Base-by-base conservation (phyloP, 2,329 filamentous ascomycete genomes). In the Cyphellophora europaea region DNA sequence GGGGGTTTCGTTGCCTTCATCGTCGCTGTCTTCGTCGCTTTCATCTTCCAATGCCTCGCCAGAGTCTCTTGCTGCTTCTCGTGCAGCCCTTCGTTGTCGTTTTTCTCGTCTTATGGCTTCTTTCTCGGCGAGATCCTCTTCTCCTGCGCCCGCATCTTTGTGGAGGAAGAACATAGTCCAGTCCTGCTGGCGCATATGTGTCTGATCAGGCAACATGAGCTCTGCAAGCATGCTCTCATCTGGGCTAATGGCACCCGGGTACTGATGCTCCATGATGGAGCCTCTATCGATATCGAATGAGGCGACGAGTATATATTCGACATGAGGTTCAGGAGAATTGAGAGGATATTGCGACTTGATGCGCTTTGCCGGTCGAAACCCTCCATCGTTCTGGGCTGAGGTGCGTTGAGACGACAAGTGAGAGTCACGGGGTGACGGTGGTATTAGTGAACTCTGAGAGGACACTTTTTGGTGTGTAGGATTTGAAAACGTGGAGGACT, bases 161-260 rank as follows among this genome's bases (percentile, higher is more conserved):
- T 98, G 91, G 37, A 98, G 59, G 56, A 98, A 98, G 66, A 98
- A 98, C 36, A 96, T 94, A 27, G 91, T 98, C 91, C 91, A 98
- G 58, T 98, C 91, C 61, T 96, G 88, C 53, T 83, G 89, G 25
- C 91, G 77, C 42, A 91, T 78, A 62, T 98, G 91, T 14, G 89
- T 87, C 61, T 96, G 89, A 59, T 98, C 91, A 0, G 91, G 91
- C 56, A 98, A 66, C 91, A 98, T 98, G 53, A 98, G 74, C 66
- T 98, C 91, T 5, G 91, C 91, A 53, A 98, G 64, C 88, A 96
- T 96, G 53, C 93, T 82, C 64, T 98, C 91, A 56, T 98, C 89
- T 19, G 91, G 89, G 33, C 87, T 95, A 43, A 98, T 96, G 33
- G 89, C 79, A 27, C 85, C 80, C 0, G 91, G 91, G 55, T 89